A percentile compares a stretch with the other conserved stretches of the same genome.
These are phyloP conservation scores for Syncephalis fuscata DNA, from an alignment of 371 early-diverging fungal species.

Conservation along the genomic window DNA sequence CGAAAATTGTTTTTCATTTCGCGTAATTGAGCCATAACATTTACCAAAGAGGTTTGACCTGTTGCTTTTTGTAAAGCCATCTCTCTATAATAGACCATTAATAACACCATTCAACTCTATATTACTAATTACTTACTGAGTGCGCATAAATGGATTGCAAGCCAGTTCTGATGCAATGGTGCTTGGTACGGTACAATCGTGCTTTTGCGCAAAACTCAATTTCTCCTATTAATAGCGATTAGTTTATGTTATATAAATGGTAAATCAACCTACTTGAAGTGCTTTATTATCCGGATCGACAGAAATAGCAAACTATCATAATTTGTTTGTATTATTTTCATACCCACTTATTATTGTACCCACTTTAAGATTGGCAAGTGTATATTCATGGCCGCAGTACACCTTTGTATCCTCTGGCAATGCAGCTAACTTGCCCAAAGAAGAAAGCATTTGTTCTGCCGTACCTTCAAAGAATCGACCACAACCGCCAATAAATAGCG, in stretches of 20 bases:
- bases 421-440: constrained; percentile 38
- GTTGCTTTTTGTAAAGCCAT: constrained; percentile 43
- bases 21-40: constrained; percentile 57
- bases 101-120: no score
- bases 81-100: constrained; percentile 8
- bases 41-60: constrained; percentile 47
- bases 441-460: constrained; percentile 66
- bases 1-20: constrained; percentile 55
- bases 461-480: constrained; percentile 89
- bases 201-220: constrained; percentile 33
- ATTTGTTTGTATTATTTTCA: constrained; percentile 2
- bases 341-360: no score
- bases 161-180: constrained; percentile 72
- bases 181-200: constrained; percentile 55
- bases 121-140: constrained; percentile 16
- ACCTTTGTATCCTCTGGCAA: constrained; percentile 71
- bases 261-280: constrained; percentile 10
- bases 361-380: constrained; percentile 38
- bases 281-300: constrained; percentile 39
- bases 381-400: constrained; percentile 91
- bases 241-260: constrained; percentile 8
- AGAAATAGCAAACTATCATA: constrained; percentile 26
- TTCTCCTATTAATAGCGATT: constrained; percentile 14
- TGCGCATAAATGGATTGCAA: constrained; percentile 81
- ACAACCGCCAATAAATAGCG: constrained; percentile 36